A percentile compares a stretch with the other conserved stretches of the same genome.
Evolutionary conservation across 768 basidiomycete genomes (phyloP).

Genomic region (Psilocybe subaeruginosa): DNA sequence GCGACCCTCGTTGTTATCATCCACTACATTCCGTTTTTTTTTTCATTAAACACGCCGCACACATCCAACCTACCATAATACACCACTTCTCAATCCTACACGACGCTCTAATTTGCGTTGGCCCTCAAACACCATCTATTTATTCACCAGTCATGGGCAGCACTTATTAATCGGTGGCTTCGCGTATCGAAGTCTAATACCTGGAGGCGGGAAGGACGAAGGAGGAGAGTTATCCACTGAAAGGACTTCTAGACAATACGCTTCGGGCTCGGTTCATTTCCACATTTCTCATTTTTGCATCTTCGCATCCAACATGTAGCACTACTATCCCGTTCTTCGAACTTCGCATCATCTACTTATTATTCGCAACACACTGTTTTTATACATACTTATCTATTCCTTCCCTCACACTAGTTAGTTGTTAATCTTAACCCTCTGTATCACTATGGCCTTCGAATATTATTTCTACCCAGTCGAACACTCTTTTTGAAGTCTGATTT

Average conservation of each 20-base stretch:
- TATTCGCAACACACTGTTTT: conserved; percentile 10
- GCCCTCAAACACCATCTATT: conserved; percentile 14
- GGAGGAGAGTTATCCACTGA: neutral
- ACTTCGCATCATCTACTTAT: conserved; percentile 6
- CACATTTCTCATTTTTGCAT: conserved; percentile 2
- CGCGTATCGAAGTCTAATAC: conserved; percentile 24
- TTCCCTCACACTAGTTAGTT: conserved; percentile 14
- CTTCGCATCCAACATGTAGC: conserved; percentile 21
- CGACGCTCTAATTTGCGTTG: conserved; percentile 14
- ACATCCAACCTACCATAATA: neutral
- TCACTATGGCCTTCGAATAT: conserved; percentile 8
- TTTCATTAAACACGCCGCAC: conserved; percentile 15
- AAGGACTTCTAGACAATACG: conserved; percentile 4
- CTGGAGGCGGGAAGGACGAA: conserved; percentile 1
- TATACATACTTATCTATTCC: conserved; percentile 19
- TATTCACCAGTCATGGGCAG: conserved; percentile 19
- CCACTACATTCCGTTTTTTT: conserved; percentile 10
- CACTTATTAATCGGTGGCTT: conserved; percentile 21
- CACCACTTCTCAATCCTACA: conserved; percentile 5
- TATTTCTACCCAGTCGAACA: neutral
- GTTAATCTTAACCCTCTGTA: conserved; percentile 26
- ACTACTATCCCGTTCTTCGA: conserved; percentile 13
- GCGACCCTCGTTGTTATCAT: conserved; percentile 2
- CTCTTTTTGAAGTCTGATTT: too few relatives aligned
- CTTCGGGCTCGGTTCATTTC: conserved; percentile 11